phyloP scores from a whole-genome alignment of 768 basidiomycete species.

The Auricularia heimuer region DNA sequence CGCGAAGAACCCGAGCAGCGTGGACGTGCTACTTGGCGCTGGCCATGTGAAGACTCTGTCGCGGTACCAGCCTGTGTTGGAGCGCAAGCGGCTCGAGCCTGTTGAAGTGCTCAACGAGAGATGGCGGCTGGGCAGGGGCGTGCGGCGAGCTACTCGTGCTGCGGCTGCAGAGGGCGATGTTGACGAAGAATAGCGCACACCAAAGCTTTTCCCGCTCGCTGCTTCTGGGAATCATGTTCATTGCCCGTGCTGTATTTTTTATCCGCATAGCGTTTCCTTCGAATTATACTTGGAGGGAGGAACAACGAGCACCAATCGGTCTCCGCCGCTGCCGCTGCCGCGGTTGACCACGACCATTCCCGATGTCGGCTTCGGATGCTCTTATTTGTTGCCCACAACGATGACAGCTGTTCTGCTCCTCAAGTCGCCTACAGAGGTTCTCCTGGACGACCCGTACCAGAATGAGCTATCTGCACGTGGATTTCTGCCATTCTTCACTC shows the following conservation, averaged over 20 bases:
- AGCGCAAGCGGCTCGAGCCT: conserved; percentile 56
- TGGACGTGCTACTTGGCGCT: conserved; percentile 61
- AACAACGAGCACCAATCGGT: too few relatives aligned
- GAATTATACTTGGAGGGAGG: too few relatives aligned
- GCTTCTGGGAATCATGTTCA: too few relatives aligned
- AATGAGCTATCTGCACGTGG: conserved; percentile 34
- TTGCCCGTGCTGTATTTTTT: too few relatives aligned
- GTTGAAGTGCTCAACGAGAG: conserved; percentile 69
- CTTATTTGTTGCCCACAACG: background rate
- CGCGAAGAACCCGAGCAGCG: conserved; percentile 24
- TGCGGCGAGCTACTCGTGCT: background rate
- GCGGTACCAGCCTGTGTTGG: conserved; percentile 59
- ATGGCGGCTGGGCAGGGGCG: conserved; percentile 50
- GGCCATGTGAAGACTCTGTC: conserved; percentile 50
- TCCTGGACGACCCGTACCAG: conserved; percentile 49
- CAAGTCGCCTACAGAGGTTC: conserved; percentile 24
- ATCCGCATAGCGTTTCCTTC: too few relatives aligned
- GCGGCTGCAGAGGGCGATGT: conserved; percentile 3
- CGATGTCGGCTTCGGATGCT: too few relatives aligned
- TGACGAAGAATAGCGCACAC: background rate
- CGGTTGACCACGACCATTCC: too few relatives aligned
- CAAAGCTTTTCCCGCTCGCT: too few relatives aligned
- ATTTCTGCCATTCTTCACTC: conserved; percentile 49
- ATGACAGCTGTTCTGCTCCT: conserved; percentile 19
- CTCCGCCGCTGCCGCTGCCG: too few relatives aligned